Conservation (phyloP, 2,329 filamentous ascomycete species). For the Ilyonectria sp. region DNA sequence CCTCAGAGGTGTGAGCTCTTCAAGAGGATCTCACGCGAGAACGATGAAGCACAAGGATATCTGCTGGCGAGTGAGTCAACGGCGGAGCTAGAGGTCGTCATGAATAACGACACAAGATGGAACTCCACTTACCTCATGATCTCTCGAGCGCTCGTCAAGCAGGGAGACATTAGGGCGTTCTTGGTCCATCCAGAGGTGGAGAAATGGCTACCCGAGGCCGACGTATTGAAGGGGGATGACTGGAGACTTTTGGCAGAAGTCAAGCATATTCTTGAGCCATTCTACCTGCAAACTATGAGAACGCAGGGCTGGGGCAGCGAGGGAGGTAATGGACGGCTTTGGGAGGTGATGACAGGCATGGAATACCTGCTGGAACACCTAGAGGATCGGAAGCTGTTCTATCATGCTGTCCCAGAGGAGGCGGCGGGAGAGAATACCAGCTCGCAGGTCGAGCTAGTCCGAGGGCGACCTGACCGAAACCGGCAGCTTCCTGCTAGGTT, state of each 20-base stretch:
- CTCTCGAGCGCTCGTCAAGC: conserved; percentile 14
- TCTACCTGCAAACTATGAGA: neutral
- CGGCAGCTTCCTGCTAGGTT: conserved; percentile 2
- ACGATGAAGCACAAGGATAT: neutral
- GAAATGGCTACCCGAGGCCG: conserved; percentile 1
- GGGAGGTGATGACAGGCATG: conserved; percentile 2
- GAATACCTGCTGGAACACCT: conserved; percentile 4
- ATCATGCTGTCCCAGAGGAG: neutral
- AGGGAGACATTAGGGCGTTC: conserved; percentile 18
- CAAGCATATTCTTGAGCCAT: conserved; percentile 4
- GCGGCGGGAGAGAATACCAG: neutral
- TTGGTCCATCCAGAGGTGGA: conserved; percentile 6
- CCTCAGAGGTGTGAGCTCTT: conserved; percentile 2
- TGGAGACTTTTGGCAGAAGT: conserved; percentile 3
- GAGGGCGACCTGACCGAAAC: conserved; percentile 6
- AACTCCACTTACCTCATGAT: conserved; percentile 16
- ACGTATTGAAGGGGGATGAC: conserved; percentile 6
- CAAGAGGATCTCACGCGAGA: neutral
- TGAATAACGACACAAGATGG: neutral
- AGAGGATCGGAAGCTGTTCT: conserved; percentile 8
- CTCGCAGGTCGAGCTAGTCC: conserved; percentile 1
- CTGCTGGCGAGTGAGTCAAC: neutral
- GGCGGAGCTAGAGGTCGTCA: conserved; percentile 1
- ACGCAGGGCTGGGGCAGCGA: neutral
- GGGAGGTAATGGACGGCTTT: neutral